phyloP scores from a whole-genome alignment of 129 eudicot species.

The Flaveria ramosissima region DNA sequence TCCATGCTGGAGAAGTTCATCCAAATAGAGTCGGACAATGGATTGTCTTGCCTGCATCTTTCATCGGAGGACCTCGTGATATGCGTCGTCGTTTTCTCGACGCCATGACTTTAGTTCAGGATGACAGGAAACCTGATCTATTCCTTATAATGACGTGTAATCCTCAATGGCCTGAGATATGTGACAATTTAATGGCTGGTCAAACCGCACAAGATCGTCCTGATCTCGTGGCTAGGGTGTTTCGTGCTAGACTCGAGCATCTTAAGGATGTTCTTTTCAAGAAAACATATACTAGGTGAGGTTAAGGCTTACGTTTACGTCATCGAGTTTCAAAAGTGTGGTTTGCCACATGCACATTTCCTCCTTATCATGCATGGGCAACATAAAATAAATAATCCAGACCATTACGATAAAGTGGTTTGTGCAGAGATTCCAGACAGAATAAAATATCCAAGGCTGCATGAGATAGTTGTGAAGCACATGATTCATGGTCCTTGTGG shows the following conservation, averaged over 20 bases:
- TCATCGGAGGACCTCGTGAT: too few relatives aligned
- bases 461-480: constrained; percentile 24
- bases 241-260: not conserved
- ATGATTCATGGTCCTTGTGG: constrained; percentile 42
- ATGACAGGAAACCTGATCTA: too few relatives aligned
- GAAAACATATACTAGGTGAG: constrained; percentile 23
- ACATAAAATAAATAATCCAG: not conserved
- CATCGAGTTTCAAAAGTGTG: constrained; percentile 26
- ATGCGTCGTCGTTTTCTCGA: too few relatives aligned
- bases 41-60: too few relatives aligned
- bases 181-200: not conserved
- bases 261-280: constrained; percentile 1
- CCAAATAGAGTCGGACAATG: too few relatives aligned
- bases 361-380: not conserved
- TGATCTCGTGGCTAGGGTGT: not conserved
- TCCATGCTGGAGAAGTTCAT: too few relatives aligned
- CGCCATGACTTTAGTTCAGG: too few relatives aligned
- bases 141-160: not conserved
- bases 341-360: not conserved
- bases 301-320: constrained; percentile 24
- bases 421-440: constrained; percentile 15
- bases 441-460: not conserved
- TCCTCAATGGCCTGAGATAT: not conserved
- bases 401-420: constrained; percentile 16
- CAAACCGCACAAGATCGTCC: not conserved